A percentile compares a stretch with the other conserved stretches of the same genome.
phyloP scores from a whole-genome alignment of 108 stramenopile species.

The Skeletonema menzelii region DNA sequence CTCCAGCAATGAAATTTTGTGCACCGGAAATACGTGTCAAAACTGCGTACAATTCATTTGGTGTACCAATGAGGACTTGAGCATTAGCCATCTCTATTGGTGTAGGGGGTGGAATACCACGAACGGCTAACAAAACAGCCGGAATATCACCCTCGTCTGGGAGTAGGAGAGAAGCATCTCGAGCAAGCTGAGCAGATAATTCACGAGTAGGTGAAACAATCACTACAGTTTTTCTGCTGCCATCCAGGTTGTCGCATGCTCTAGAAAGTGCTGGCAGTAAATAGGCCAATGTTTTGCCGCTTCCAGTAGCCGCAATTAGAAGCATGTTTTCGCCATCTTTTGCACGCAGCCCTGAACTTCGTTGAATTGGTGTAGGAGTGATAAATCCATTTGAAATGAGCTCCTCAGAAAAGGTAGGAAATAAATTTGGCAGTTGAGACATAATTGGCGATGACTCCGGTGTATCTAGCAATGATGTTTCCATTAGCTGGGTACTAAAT shows the following conservation, averaged over 20 bases:
- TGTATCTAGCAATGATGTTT: neutral
- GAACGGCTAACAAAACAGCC: conserved; percentile 47
- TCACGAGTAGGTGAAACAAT: conserved; percentile 50
- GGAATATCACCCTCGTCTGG: conserved; percentile 19
- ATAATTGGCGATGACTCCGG: neutral
- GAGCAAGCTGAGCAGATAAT: conserved; percentile 45
- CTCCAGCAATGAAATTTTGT: conserved; percentile 46
- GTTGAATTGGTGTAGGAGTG: conserved; percentile 59
- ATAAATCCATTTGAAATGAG: conserved; percentile 36
- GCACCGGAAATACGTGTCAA: conserved; percentile 51
- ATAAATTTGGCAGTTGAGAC: conserved; percentile 21
- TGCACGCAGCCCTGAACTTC: conserved; percentile 35
- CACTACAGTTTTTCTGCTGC: conserved; percentile 29
- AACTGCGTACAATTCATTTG: conserved; percentile 46
- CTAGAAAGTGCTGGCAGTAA: conserved; percentile 41
- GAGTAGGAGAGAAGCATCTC: conserved; percentile 43
- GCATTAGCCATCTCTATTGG: conserved; percentile 33
- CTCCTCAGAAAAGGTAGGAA: conserved; percentile 40
- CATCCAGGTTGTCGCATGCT: conserved; percentile 3
- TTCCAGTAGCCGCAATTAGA: conserved; percentile 54
- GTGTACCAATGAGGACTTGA: conserved; percentile 51
- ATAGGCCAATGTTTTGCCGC: conserved; percentile 53
- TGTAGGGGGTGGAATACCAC: conserved; percentile 46
- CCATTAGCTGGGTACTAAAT: neutral
- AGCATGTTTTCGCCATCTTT: conserved; percentile 40